These are phyloP conservation scores for Cercis canadensis DNA, from an alignment of 306 rosid genomes.

Conservation along the genomic window DNA sequence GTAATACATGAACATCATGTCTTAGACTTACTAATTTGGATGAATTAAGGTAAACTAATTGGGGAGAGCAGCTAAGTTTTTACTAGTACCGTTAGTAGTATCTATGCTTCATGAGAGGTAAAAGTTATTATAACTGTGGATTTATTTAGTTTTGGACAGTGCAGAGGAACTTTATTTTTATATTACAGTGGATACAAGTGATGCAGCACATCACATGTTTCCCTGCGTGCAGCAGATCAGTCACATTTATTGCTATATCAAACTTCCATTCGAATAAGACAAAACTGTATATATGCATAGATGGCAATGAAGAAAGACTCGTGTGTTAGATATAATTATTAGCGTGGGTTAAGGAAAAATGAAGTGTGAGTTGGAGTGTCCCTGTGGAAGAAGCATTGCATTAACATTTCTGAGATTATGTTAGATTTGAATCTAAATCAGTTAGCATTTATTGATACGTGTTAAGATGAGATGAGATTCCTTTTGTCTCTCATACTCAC, in stretches of 20 bases:
- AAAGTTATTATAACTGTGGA: too few species aligned
- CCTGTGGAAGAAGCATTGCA: constrained; percentile 40
- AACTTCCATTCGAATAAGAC: constrained; percentile 25
- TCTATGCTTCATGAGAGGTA: too few species aligned
- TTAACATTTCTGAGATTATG: constrained; percentile 36
- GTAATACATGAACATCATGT: too few species aligned
- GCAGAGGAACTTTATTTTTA: too few species aligned
- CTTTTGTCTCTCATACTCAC: constrained; percentile 37
- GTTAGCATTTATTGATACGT: constrained; percentile 43
- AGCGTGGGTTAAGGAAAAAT: constrained; percentile 20
- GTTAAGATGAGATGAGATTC: constrained; percentile 39
- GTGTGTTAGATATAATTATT: too few species aligned
- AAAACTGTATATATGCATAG: constrained; percentile 12
- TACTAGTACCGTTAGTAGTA: too few species aligned
- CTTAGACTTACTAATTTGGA: too few species aligned
- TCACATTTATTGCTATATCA: constrained; percentile 6
- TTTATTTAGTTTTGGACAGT: too few species aligned
- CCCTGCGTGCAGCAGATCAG: not conserved
- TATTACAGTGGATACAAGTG: too few species aligned
- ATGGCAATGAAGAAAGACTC: constrained; percentile 5
- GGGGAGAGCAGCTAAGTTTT: too few species aligned
- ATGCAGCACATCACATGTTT: too few species aligned
- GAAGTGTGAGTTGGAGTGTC: constrained; percentile 44
- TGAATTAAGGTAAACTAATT: too few species aligned
- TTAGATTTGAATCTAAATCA: constrained; percentile 51